Evolutionary conservation across 2,329 filamentous ascomycete species (phyloP), one percentile per base, ranked within the genome.

Genomic region (Juglanconis juglandina): DNA sequence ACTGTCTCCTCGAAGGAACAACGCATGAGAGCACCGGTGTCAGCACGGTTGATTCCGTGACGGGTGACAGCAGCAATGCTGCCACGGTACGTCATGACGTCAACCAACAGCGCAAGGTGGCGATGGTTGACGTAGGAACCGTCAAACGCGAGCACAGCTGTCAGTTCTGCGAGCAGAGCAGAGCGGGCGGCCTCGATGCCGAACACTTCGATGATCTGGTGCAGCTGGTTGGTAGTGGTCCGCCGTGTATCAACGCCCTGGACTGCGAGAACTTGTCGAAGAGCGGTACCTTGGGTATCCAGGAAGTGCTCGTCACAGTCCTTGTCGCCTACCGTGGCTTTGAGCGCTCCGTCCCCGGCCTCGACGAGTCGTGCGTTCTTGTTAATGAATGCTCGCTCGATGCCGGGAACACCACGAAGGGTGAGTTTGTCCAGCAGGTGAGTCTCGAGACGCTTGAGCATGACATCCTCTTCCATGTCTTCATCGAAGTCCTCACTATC

Each of bases 1-100:
- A 99, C 95, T 0, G 95, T 99, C 76, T 99, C 96, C 77, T 99
- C 95, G 77, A 99, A 99, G 2, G 95, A 99, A 82, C 96, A 99
- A 75, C 95, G 90, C 95, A 99, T 99, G 69, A 99, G 83, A 9
- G 95, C 96, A 80, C 95, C 95, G 64, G 96, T 99, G 72, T 99
- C 95, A 33, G 94, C 92, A 69, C 95, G 88, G 80, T 99, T 99
- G 80, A 99, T 99, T 78, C 95, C 95, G 73, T 99, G 95, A 76
- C 95, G 91, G 59, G 95, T 99, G 65, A 99, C 94, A 13, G 95
- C 94, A 75, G 96, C 96, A 70, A 99, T 88, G 69, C 90, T 89
- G 66, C 95, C 95, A 69, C 95, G 87, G 69, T 96, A 92, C 34
- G 93, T 97, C 95, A 99, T 99, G 65, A 99, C 92, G 77, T 99